Base-by-base conservation (phyloP, 805 yeast genomes). In the Starmerella floricola region DNA sequence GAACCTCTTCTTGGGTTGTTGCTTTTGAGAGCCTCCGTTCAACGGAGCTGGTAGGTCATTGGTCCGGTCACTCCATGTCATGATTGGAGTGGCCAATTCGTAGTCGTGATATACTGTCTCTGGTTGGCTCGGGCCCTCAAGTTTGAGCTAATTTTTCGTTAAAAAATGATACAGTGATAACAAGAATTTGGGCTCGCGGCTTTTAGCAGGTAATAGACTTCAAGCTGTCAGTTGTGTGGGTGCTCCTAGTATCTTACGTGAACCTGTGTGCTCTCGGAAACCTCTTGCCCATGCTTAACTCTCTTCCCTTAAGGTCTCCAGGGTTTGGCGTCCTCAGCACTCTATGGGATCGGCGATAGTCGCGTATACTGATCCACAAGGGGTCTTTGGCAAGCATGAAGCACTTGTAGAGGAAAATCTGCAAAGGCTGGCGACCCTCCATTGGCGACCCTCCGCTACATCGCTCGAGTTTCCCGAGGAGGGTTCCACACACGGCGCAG, bases 361-460 rank as follows among this genome's bases (percentile, higher is more conserved):
- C 15, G 81, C 83, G 4, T 81, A 72, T 57, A 80, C 77, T 55
- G 94, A 84, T 50, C 94, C 94, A 1, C 79, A 78, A 54, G 68
- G 71, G 21, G 69, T 78, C 1, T 74, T 66, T 51, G 66, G 71
- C 2, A 55, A 61, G 32, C 56, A 80, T 15, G 53, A 64, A 45
- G 53, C 59, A 2, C 71, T 67, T 8, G 56, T 82, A 15, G 60
- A 58, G 17, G 40, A 66, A 11, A 66, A 68, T 39, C 63, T 78
- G 2, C 78, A 76, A 2, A 28, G 13, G 6, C 63, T 83, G 23
- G 69, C 76, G 2, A 78, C 78, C 39, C 62, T 84, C 21, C 86
- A 80, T 54, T 82, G 93, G 91, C 49, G 48, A 24, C 28, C 72
- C 75, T 31, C 76, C 78, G 1, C 6, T 5, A 29, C 26, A 2